phyloP scores from a whole-genome alignment of 2,329 filamentous ascomycete species.

The Botrytis fragariae region DNA sequence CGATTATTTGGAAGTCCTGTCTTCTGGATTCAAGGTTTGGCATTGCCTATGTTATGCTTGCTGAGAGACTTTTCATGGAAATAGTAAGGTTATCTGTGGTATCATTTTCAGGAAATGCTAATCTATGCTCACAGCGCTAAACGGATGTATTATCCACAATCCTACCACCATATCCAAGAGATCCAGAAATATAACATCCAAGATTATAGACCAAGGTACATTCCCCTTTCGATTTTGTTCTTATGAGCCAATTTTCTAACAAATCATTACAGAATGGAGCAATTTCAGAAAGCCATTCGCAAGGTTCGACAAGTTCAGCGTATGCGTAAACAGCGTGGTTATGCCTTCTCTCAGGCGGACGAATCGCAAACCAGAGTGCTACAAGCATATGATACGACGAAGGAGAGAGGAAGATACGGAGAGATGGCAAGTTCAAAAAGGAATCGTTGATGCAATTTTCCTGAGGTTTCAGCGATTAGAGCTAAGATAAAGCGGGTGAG shows the following conservation, averaged over 20 bases:
- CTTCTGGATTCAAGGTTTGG: conserved; percentile 88
- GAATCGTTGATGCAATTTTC: conserved; percentile 5
- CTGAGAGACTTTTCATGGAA: conserved; percentile 93
- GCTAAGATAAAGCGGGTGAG: neutral
- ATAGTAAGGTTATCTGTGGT: conserved; percentile 53
- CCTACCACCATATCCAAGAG: conserved; percentile 98
- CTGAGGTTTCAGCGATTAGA: neutral
- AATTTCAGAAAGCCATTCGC: conserved; percentile 98
- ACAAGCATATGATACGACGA: conserved; percentile 96
- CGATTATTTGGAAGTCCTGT: conserved; percentile 75
- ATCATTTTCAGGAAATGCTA: neutral
- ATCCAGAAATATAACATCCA: conserved; percentile 99
- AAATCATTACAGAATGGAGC: conserved; percentile 74
- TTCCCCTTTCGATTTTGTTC: conserved; percentile 26
- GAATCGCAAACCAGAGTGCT: conserved; percentile 93
- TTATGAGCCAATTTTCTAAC: conserved; percentile 25
- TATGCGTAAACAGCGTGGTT: conserved; percentile 98
- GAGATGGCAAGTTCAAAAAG: conserved; percentile 65
- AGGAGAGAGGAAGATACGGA: conserved; percentile 85
- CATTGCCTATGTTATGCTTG: conserved; percentile 77
- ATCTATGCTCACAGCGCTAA: conserved; percentile 55
- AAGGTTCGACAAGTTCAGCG: conserved; percentile 98
- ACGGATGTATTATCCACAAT: conserved; percentile 93
- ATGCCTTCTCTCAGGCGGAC: conserved; percentile 96
- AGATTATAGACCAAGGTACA: conserved; percentile 90